Percentiles rank a stretch among this genome's conserved stretches.
These are phyloP conservation scores for Alternaria gansuensis DNA, from an alignment of 2,329 filamentous ascomycete genomes.

Conservation along the genomic window DNA sequence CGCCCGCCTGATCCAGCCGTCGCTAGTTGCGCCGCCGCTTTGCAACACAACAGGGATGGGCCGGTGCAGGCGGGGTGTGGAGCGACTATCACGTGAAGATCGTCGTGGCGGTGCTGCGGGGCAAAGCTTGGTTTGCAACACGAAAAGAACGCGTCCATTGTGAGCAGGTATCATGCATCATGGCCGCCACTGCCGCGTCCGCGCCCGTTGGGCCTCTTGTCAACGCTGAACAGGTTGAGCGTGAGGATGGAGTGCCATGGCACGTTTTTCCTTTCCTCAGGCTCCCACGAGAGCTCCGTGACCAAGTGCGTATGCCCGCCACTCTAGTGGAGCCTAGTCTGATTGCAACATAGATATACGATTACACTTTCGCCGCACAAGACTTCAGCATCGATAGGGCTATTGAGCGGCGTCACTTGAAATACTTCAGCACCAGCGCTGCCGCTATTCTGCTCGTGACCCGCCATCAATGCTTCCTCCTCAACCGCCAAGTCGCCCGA, in stretches of 20 bases:
- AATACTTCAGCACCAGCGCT: slow-evolving; percentile 44
- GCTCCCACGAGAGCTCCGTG: slow-evolving; percentile 51
- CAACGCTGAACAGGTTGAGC: slow-evolving; percentile 9
- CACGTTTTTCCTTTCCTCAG: slow-evolving; percentile 41
- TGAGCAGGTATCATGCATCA: slow-evolving; percentile 32
- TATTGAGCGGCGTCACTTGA: slow-evolving; percentile 49
- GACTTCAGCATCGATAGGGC: slow-evolving; percentile 36
- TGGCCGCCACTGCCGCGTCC: slow-evolving; percentile 15
- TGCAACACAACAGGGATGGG: slow-evolving; percentile 13
- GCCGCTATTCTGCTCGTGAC: slow-evolving; percentile 46
- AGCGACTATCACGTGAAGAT: slow-evolving; percentile 24
- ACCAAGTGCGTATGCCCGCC: slow-evolving; percentile 37
- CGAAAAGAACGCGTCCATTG: slow-evolving; percentile 28
- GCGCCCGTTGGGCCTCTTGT: slow-evolving; percentile 1
- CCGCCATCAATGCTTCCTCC: slow-evolving; percentile 47
- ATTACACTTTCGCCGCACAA: slow-evolving; percentile 38
- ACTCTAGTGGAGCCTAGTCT: not conserved
- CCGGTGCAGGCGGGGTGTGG: slow-evolving; percentile 1
- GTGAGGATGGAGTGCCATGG: slow-evolving; percentile 7
- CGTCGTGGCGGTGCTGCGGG: slow-evolving; percentile 24
- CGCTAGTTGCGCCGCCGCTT: slow-evolving; percentile 15
- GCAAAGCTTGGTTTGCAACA: slow-evolving; percentile 25
- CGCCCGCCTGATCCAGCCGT: slow-evolving; percentile 25
- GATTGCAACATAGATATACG: slow-evolving; percentile 41
- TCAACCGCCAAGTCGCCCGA: slow-evolving; percentile 47